Base-by-base conservation (phyloP, 345 rosid species). In the Hibiscus mutabilis region DNA sequence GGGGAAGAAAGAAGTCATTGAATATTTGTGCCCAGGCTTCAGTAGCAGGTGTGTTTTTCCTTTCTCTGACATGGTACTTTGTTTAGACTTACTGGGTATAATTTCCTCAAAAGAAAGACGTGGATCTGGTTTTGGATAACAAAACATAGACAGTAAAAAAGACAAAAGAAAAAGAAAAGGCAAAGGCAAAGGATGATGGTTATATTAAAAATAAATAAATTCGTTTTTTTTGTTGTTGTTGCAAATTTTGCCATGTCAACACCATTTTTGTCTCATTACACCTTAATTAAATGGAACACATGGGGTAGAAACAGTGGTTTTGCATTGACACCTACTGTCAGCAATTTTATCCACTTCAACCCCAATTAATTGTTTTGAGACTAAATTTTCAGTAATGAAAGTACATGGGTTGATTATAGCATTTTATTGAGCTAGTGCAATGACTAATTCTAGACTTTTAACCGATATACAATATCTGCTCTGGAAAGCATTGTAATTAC, bases 1-100 rank as follows among this genome's bases (percentile, higher is more conserved):
- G 55, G 72, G 71, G 84, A 37, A 79, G 79, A 75, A 64, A 75
- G 72, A 85, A 84, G 71, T 68, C 78, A 55, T 71, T 70, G 31
- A 84, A 58, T 49, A 51, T 66, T 15, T 70, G 47, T 42, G 83
- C 74, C 55, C 51, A 73, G 35, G 84, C 87, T 65, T 84, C 93
- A 3, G 85, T 82, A 68, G 76, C 87, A 86, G 92, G 94, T 90
- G 72, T 55, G 21, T 51, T 71, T 47, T 35, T 37, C 10, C 42
- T 37, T 37, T 37, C 10, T 37, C 42, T 37, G 42, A 74, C 44
- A 61, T 58, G 74, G 47, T 62, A 37, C 14, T 62, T 2, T 6
- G 2, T 62, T 31, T 60, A 60, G 44, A 18, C 35, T 62, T 33
- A 18, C 47, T 10, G 22, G 24, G 25, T 62, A 35, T 40, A 64